phyloP scores from a whole-genome alignment of 2,329 filamentous ascomycete genomes.

The Nemania diffusa region DNA sequence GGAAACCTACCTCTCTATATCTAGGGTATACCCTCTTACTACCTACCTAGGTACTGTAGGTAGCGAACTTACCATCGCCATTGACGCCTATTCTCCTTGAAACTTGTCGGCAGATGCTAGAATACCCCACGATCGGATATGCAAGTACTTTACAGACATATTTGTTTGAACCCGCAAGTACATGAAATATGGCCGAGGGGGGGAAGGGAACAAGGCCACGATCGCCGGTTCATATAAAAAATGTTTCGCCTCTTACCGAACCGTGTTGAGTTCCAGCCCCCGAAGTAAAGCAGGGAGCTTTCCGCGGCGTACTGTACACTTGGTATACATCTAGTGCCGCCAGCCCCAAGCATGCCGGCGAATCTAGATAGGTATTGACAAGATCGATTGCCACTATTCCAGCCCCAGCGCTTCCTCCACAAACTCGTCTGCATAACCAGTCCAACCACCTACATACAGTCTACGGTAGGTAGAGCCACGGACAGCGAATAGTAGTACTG shows the following conservation, averaged over 20 bases:
- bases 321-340: background rate
- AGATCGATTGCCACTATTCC: background rate
- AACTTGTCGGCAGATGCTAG: slow-evolving; percentile 1
- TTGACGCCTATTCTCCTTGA: background rate
- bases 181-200: background rate
- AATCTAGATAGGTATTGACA: background rate
- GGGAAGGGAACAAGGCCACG: slow-evolving; percentile 7
- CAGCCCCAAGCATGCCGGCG: background rate
- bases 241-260: slow-evolving; percentile 29
- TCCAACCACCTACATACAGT: background rate
- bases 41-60: too few species aligned
- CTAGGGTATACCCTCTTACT: too few species aligned
- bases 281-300: background rate
- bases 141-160: background rate
- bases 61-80: too few species aligned
- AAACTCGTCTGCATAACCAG: background rate
- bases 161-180: background rate
- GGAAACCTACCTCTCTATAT: background rate
- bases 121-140: slow-evolving; percentile 5
- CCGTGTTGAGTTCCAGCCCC: slow-evolving; percentile 5
- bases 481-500: slow-evolving; percentile 8
- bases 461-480: slow-evolving; percentile 1
- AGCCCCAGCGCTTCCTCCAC: background rate
- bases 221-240: slow-evolving; percentile 22
- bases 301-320: background rate